phyloP scores from a whole-genome alignment of 768 basidiomycete genomes.

The Gelatoporia subvermispora region DNA sequence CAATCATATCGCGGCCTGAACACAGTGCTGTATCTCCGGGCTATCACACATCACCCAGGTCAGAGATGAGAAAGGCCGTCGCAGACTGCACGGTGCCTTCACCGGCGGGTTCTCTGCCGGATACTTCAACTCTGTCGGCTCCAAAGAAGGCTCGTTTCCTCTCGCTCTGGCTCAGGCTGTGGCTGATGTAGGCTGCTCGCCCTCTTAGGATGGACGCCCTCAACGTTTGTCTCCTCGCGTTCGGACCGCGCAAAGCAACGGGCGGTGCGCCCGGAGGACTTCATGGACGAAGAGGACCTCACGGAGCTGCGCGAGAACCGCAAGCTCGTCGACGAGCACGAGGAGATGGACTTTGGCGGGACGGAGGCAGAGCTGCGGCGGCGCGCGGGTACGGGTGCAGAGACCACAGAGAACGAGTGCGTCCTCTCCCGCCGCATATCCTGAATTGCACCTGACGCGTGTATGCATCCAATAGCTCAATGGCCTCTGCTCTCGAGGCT shows the following conservation, averaged over 20 bases:
- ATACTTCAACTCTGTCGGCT: slow-evolving; percentile 94
- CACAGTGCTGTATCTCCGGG: slow-evolving; percentile 2
- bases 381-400: slow-evolving; percentile 33
- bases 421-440: slow-evolving; percentile 22
- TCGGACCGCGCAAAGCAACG: slow-evolving; percentile 64
- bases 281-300: slow-evolving; percentile 98
- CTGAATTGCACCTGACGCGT: neutral
- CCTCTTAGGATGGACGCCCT: slow-evolving; percentile 88
- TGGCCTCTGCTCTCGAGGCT: slow-evolving; percentile 56
- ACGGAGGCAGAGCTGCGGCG: slow-evolving; percentile 42
- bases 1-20: neutral
- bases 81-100: slow-evolving; percentile 96
- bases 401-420: slow-evolving; percentile 47
- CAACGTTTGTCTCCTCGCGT: slow-evolving; percentile 89
- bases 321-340: slow-evolving; percentile 72
- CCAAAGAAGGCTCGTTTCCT: slow-evolving; percentile 73
- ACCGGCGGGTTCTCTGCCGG: slow-evolving; percentile 98
- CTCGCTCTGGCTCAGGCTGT: neutral
- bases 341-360: slow-evolving; percentile 68
- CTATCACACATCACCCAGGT: slow-evolving; percentile 43
- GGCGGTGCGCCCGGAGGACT: slow-evolving; percentile 75
- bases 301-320: slow-evolving; percentile 73
- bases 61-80: slow-evolving; percentile 87
- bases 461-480: slow-evolving; percentile 41
- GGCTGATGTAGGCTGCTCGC: slow-evolving; percentile 4